Percentiles rank a stretch among this genome's conserved stretches.
Conservation (phyloP, 1,284 basidiomycete genomes). For the Trichosporon sp. region DNA sequence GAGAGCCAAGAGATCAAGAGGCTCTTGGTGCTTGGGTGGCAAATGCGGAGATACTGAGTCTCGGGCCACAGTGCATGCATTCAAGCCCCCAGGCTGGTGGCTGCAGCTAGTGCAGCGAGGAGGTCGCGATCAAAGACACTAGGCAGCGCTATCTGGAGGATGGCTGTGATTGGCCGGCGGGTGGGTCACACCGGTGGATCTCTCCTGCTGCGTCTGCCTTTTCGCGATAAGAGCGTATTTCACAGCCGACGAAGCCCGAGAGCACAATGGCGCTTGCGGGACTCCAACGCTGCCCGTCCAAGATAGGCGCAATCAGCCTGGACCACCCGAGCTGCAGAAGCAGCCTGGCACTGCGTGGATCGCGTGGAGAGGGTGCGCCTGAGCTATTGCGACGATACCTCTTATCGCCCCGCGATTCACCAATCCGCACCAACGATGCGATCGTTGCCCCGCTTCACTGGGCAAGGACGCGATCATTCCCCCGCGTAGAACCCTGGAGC, state of each 20-base stretch:
- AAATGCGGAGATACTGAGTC: not conserved
- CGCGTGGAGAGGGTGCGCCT: not conserved
- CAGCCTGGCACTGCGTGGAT: not conserved
- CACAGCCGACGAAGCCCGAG: not conserved
- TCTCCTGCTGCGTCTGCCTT: not conserved
- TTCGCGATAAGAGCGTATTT: conserved; percentile 4
- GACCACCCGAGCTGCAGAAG: not conserved
- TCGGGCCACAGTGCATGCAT: conserved; percentile 2
- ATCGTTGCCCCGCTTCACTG: not conserved
- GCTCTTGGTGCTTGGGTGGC: not conserved
- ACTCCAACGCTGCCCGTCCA: not conserved
- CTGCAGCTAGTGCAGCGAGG: not conserved
- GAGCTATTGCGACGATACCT: not conserved
- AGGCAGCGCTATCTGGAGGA: conserved; percentile 11
- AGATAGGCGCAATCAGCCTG: not conserved
- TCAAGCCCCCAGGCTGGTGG: not conserved
- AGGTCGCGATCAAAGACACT: not conserved
- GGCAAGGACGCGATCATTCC: not conserved
- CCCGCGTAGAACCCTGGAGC: not conserved
- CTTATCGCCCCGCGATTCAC: conserved; percentile 1
- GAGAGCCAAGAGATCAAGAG: not conserved
- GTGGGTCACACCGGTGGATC: not conserved
- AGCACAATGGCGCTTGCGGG: not conserved
- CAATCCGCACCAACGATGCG: not conserved
- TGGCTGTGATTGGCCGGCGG: conserved; percentile 9